phyloP scores from a whole-genome alignment of 2,329 filamentous ascomycete species.

The Xylariaceae sp. region DNA sequence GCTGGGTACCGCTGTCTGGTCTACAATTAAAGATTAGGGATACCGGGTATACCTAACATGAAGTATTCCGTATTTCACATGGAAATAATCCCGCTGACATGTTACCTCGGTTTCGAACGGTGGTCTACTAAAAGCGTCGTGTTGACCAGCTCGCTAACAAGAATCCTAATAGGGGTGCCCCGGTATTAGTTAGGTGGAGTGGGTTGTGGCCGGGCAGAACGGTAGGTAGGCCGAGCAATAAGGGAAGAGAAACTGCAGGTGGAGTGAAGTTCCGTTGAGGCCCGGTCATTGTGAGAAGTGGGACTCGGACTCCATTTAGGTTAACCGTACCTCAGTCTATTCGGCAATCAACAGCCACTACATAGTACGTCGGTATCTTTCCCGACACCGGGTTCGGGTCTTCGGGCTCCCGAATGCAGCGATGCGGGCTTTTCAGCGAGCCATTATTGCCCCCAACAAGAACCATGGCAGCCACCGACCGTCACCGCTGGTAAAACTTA shows the following conservation, averaged over 20 bases:
- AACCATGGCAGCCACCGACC: neutral
- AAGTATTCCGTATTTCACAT: neutral
- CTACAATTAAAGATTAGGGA: conserved; percentile 3
- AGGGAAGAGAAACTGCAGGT: neutral
- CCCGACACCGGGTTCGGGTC: neutral
- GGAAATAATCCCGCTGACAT: neutral
- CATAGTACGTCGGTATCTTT: neutral
- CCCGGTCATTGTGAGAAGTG: neutral
- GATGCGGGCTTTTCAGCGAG: neutral
- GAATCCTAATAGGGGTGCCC: no score
- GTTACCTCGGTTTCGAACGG: neutral
- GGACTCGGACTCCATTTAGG: neutral
- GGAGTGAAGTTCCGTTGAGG: neutral
- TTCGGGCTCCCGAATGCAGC: neutral
- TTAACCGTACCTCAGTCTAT: no score
- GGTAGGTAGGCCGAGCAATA: no score
- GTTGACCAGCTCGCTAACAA: no score
- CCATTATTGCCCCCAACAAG: neutral
- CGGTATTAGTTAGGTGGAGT: no score
- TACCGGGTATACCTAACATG: conserved; percentile 4
- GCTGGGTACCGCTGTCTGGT: conserved; percentile 8
- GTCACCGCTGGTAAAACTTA: neutral
- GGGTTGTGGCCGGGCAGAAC: no score
- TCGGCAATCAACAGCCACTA: conserved; percentile 6
- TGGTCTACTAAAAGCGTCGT: neutral